A percentile compares a stretch with the other conserved stretches of the same genome.
Evolutionary conservation across 768 basidiomycete genomes (phyloP).

Genomic region (Chiua virens): DNA sequence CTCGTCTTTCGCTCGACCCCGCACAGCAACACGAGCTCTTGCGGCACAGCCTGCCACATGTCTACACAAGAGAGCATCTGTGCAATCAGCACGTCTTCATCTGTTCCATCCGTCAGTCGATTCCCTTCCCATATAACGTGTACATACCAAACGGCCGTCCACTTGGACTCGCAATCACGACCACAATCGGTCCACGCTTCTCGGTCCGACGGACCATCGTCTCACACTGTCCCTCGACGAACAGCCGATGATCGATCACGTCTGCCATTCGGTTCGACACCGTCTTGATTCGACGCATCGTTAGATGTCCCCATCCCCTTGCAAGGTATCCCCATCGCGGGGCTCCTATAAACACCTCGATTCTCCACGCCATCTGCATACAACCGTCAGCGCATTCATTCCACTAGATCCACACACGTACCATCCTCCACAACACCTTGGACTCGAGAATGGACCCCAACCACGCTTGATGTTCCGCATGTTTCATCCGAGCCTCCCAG

Average conservation of each 20-base stretch:
- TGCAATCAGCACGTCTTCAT: constrained; percentile 2
- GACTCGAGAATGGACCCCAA: no score
- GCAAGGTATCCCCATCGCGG: constrained; percentile 1
- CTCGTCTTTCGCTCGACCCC: constrained; percentile 2
- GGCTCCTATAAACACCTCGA: neutral
- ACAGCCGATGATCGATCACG: neutral
- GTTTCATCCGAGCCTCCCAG: no score
- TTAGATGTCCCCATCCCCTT: neutral
- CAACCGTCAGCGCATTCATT: no score
- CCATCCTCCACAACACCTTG: no score
- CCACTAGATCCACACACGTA: no score
- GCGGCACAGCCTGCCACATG: neutral
- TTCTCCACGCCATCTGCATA: neutral
- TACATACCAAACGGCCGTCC: constrained; percentile 15
- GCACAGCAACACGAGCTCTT: constrained; percentile 15
- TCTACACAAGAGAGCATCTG: constrained; percentile 12
- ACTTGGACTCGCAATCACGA: neutral
- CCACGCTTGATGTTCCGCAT: no score
- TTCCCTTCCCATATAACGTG: neutral
- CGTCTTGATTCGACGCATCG: neutral
- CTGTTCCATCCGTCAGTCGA: constrained; percentile 1
- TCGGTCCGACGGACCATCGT: constrained; percentile 3
- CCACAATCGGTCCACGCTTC: constrained; percentile 1
- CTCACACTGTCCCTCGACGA: neutral
- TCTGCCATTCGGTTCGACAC: neutral